Evolutionary conservation across 257 asterid species (phyloP), one percentile per base, ranked within the genome.

Genomic region (Galeopsis tetrahit): DNA sequence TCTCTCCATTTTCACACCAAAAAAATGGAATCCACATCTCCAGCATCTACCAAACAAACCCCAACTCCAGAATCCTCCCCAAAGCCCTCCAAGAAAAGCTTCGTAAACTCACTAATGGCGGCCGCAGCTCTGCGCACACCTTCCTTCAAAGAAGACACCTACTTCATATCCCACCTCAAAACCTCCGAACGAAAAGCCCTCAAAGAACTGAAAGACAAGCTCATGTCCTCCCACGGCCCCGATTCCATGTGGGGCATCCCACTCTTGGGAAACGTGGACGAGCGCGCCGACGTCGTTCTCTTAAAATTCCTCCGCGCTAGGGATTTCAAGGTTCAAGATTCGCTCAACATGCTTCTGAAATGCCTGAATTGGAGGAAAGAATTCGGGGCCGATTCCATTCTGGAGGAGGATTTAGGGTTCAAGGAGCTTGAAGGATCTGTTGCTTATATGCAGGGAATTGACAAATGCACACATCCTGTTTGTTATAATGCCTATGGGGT

Each of bases 401-500:
- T 83, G 82, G 97, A 87, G 14, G 94, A 92, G 73, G 97, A 87
- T 2, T 55, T 89, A 70, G 98, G 92, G n/a, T 86, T 94, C 40
- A 85, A 86, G 75, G 99, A 92, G 72, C 90, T 92, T 6, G 96
- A 90, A 42, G 96, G 92, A 0, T 80, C 80, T 4, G 96, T 92
- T 31, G 98, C 98, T 0, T 88, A 82, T 71, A 92, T 90, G 96
- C 87, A 87, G 15, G 87, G 89, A 0, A 44, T 43, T 36, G 98
- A 92, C 63, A 68, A 85, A 3, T 81, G 79, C 7, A 89, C 95
- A 0, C 98, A 87, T 28, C 99, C 99, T 0, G 92, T 90, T 55
- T 95, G 99, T 61, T 95, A 92, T 77, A 95, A 95, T 72, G 93
- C 96, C 10, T 92, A 95, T 53, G 99, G 99, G 5, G 81, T 87